phyloP scores from a whole-genome alignment of 495 filamentous ascomycete species.

The Thozetella sp. region DNA sequence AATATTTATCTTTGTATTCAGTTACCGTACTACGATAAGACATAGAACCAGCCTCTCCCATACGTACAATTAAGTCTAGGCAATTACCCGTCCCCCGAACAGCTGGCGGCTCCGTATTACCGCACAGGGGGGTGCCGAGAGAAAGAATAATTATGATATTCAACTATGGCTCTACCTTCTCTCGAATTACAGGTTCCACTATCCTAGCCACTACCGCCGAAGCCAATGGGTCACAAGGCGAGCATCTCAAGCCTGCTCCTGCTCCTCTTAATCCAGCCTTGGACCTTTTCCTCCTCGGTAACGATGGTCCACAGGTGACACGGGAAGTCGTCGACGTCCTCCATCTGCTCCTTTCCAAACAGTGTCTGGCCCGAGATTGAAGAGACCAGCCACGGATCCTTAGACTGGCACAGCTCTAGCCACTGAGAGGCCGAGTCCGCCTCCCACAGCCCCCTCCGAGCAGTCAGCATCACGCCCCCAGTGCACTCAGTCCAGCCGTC shows the following conservation, averaged over 20 bases:
- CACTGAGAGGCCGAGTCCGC: conserved; percentile 26
- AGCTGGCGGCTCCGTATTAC: too few species aligned
- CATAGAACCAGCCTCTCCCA: too few species aligned
- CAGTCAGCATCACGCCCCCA: conserved; percentile 27
- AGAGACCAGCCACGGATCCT: neutral
- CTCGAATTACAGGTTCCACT: too few species aligned
- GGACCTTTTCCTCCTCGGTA: neutral
- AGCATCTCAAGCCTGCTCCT: neutral
- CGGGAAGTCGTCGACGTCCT: neutral
- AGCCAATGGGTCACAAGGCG: neutral
- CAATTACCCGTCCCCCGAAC: too few species aligned
- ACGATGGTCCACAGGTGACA: neutral
- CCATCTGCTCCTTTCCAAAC: neutral
- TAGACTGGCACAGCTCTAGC: conserved; percentile 5
- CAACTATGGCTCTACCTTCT: too few species aligned
- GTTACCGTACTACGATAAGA: too few species aligned
- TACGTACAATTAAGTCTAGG: too few species aligned
- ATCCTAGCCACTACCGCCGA: too few species aligned
- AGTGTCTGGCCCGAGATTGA: neutral
- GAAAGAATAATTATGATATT: too few species aligned
- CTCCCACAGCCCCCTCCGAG: conserved; percentile 33
- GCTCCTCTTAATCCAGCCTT: neutral
- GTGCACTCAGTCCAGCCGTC: conserved; percentile 28
- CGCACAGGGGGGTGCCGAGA: too few species aligned
- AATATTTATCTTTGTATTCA: too few species aligned